Base-by-base conservation (phyloP, 768 basidiomycete species). In the Pisolithus tinctorius region DNA sequence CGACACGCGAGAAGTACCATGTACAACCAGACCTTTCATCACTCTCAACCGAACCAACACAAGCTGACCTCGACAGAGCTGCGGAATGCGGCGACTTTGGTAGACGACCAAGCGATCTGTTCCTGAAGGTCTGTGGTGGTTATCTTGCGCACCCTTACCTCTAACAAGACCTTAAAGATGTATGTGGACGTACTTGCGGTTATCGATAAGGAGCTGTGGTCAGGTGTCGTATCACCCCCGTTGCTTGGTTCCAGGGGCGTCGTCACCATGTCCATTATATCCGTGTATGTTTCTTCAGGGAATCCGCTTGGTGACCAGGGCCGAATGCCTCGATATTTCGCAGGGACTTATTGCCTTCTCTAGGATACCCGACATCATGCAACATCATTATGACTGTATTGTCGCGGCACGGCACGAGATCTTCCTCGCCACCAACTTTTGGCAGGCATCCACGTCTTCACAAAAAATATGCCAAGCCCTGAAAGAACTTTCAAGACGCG, bases 321-420 rank as follows among this genome's bases (percentile, higher is more conserved):
- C 47, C 34, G 34, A 11, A 34, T 13, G 11, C 11, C 34, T 34
- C 34, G 34, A 14, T 34, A 4, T 34, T 13, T 3, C 11, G 11
- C 13, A 34, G 13, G 40, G 20, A 17, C 58, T 60, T 7, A 64
- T 36, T 13, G 20, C 11, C 27, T 48, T 47, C 36, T 52, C 7
- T 53, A 80, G 76, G 40, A 82, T 86, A 42, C 83, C 86, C 0
- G 86, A 87, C 58, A 87, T 86, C 56, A 83, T 86, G 74, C 73
- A 76, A 48, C 85, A 87, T 59, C 83, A 84, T 66, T 72, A 76
- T 17, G 77, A 81, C 45, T 71, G 79, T 45, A 84, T 87, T 48
- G 73, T 81, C 23, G 69, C 72, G 29, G 84, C 84, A 8, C 68
- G 83, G 58, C 69, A 77, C 37, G 84, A 87, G 67, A 75, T 86